Evolutionary conservation across 2,329 filamentous ascomycete species (phyloP), one percentile per base, ranked within the genome.

Genomic region (Xylaria sp.): DNA sequence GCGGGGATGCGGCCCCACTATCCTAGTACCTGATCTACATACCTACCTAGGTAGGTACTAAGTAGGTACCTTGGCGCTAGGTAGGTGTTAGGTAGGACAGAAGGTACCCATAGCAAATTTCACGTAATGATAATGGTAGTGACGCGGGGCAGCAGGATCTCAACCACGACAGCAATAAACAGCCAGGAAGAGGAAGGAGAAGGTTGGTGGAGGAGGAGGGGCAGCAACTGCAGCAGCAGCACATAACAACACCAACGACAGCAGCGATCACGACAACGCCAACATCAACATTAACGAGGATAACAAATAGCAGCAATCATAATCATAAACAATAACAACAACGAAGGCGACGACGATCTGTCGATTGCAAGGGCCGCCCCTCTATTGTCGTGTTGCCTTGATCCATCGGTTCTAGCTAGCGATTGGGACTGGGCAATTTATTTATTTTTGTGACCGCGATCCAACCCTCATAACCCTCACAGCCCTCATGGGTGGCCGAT

Each of bases 401-500:
- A 52, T 68, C 52, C 12, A 13, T 41, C 59, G 61, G 44, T 39
- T 51, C 54, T 37, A 46, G 60, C 59, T 60, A 10, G 15, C 55
- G 62, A 65, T 55, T 60, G 52, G 28, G 25, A 37, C 23, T 52
- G 62, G 62, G 59, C 64, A 18, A 52, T 51, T 63, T 70, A 50
- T 62, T 70, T 70, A 39, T 64, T 62, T 64, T 52, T 58, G 67
- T 62, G 63, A 64, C 65, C 48, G 54, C 64, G 46, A 68, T 41
- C 61, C 66, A 60, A 65, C 46, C 48, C 63, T 66, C 28, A 28
- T 28, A 28, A 28, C 28, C 28, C 28, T 28, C 28, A 28, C 66
- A 60, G 63, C 46, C 48, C 63, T 66, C 68, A 64, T 41, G 48
- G 52, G 46, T 48, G 50, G 69, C 71, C 69, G 69, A 72, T 71